Conservation (phyloP, 1,284 basidiomycete genomes). For the Schizopora paradoxa region DNA sequence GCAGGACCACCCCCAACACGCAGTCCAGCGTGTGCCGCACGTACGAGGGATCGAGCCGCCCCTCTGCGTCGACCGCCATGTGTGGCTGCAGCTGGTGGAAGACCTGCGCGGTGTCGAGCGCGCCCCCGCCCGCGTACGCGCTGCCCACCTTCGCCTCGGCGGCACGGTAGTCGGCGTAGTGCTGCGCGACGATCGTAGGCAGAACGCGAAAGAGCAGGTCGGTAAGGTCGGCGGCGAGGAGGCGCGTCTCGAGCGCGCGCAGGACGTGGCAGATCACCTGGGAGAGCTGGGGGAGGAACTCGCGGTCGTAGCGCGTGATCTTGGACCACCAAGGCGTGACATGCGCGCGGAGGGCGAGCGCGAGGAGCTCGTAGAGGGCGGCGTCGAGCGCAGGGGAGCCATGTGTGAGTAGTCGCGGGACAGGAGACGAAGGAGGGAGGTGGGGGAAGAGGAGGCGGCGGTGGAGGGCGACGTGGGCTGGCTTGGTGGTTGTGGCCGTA, state of each 20-base stretch:
- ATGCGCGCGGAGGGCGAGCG: conserved; percentile 68
- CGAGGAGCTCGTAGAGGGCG: conserved; percentile 73
- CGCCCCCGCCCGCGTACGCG: conserved; percentile 62
- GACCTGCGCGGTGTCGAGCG: conserved; percentile 51
- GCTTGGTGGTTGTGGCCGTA: conserved; percentile 18
- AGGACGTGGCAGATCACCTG: conserved; percentile 53
- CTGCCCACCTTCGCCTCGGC: conserved; percentile 56
- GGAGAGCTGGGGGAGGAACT: conserved; percentile 69
- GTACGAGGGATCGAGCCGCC: conserved; percentile 65
- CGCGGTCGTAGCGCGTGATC: conserved; percentile 75
- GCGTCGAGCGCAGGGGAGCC: conserved; percentile 51
- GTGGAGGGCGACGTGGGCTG: conserved; percentile 40
- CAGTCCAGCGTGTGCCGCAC: conserved; percentile 70
- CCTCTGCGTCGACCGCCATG: conserved; percentile 64
- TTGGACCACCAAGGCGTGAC: conserved; percentile 80
- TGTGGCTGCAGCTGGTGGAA: conserved; percentile 78
- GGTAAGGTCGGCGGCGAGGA: conserved; percentile 49
- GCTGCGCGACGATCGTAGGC: conserved; percentile 61
- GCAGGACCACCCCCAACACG: conserved; percentile 60
- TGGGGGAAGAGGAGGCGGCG: conserved; percentile 67
- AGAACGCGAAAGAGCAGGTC: conserved; percentile 54
- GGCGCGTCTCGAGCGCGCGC: conserved; percentile 53
- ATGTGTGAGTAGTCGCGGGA: conserved; percentile 49
- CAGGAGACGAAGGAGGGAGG: conserved; percentile 37
- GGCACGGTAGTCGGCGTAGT: conserved; percentile 69